Evolutionary conservation across 192 early-diverging fungal genomes (phyloP), one percentile per base, ranked within the genome.

Genomic region (Backusella liffmaniae): DNA sequence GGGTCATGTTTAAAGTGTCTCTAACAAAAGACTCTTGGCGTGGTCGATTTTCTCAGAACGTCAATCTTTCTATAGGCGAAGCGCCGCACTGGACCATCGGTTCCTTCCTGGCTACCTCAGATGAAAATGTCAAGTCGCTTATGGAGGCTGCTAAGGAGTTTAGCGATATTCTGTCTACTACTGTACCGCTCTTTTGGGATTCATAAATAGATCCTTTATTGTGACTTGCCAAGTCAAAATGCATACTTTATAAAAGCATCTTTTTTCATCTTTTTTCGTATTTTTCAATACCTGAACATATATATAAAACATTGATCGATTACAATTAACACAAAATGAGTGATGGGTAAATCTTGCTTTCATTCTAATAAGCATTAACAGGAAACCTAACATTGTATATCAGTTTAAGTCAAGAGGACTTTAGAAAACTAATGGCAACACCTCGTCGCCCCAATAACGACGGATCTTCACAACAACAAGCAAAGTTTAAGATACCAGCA

Each of bases 351-450:
- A 35, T 32, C 34, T 16, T 15, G 9, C 15, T 8, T 35, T 36
- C 23, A 29, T 10, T 59, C 23, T 3, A 18, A 21, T 49, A 2
- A 72, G 1, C 35, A 15, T 2, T 12, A 73, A 32, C 16, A 16
- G 39, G 1, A 73, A 32, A 37, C 21, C 42, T 49, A 56, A 73
- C 35, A 73, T 6, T 70, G 10, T 15, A 21, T 37, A 32, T 69
- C 73, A 89, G 91, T 23, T 70, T 94, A 42, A 90, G 81, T 32
- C 94, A 95, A 76, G 92, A 95, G 73, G 94, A 95, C 73, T 95
- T 95, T 75, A 83, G 94, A 30, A 92, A 89, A 65, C 81, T 95
- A 34, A 76, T 95, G 32, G 83, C 89, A 32, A 95, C 94, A 7
- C 94, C 94, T 16, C 87, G 93, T 68, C 62, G 70, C 34, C 41